Base-by-base conservation (phyloP, 768 basidiomycete genomes). In the Leccinum fibrillosum region DNA sequence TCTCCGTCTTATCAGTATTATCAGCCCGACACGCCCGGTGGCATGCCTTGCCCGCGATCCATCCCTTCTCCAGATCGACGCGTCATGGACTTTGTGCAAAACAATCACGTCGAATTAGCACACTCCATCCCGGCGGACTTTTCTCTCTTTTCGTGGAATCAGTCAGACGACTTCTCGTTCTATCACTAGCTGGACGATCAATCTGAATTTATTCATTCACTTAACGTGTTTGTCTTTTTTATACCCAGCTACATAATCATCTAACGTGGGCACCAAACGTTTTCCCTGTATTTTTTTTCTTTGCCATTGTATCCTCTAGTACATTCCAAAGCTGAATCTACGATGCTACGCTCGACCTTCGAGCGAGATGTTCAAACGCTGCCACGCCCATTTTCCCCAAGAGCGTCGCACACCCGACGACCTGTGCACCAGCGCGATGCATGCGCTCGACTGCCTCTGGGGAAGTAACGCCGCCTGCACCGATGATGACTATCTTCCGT, bases 391-490 rank as follows among this genome's bases (percentile, higher is more conserved):
- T 70, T 60, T 77, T 80, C 1, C 85, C 85, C 26, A 86, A 64
- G 28, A 78, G 70, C 2, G 83, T 85, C 19, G 85, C 84, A 63
- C 80, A 79, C 13, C 83, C 93, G 5, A 94, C 86, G 1, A 86
- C 83, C 50, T 76, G 72, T 9, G 92, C 92, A 3, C 92, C 92
- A 9, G 84, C 90, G 49, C 76, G 75, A n/a, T 76, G 74, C 90
- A 94, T 94, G 55, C 92, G 78, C 53, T 73, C 69, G 11, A 79
- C 83, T 2, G 83, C 86, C 21, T 75, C 86, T 5, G 76, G 73
- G 21, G 81, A 81, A 2, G 82, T 86, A 19, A 92, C 89, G 5
- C 92, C 92, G 1, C 93, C 92, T 17, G 88, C 86, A 2, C 92
- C 93, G 49, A 94, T 81, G 54, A 94, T 76, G 53, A 75, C 75